These are phyloP conservation scores for Phalaenopsis aphrodite DNA, from an alignment of 106 monocot species.

Conservation along the genomic window DNA sequence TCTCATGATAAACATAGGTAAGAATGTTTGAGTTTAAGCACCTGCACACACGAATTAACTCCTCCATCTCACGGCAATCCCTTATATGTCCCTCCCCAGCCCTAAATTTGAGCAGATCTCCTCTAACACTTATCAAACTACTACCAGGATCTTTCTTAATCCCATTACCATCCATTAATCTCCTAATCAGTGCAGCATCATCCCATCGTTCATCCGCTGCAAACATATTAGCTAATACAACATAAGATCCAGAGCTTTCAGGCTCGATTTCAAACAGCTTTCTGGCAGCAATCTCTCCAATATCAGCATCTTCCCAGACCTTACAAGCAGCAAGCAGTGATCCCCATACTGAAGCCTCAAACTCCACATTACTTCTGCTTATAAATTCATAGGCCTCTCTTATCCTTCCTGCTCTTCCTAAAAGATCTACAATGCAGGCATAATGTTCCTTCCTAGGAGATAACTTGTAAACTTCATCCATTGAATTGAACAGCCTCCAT, in stretches of 20 bases:
- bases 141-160: conserved; percentile 26
- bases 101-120: conserved; percentile 23
- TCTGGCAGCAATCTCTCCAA: conserved; percentile 28
- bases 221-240: conserved; percentile 16
- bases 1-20: background rate
- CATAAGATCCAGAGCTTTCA: conserved; percentile 13
- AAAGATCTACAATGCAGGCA: conserved; percentile 33
- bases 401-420: conserved; percentile 29
- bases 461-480: conserved; percentile 21
- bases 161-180: conserved; percentile 15
- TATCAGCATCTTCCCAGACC: conserved; percentile 16
- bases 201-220: conserved; percentile 13
- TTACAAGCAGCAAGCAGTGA: conserved; percentile 30
- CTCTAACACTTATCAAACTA: conserved; percentile 30
- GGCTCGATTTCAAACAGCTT: conserved; percentile 34
- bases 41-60: conserved; percentile 7
- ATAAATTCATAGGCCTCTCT: conserved; percentile 29
- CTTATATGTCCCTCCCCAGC: conserved; percentile 12
- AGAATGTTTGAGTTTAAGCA: conserved; percentile 16
- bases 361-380: background rate
- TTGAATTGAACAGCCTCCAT: conserved; percentile 15
- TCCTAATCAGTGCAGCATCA: conserved; percentile 21
- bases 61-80: conserved; percentile 8
- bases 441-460: conserved; percentile 22
- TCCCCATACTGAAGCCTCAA: conserved; percentile 31